These are phyloP conservation scores for Wickerhamiella hasegawae DNA, from an alignment of 805 yeast species.

Conservation along the genomic window DNA sequence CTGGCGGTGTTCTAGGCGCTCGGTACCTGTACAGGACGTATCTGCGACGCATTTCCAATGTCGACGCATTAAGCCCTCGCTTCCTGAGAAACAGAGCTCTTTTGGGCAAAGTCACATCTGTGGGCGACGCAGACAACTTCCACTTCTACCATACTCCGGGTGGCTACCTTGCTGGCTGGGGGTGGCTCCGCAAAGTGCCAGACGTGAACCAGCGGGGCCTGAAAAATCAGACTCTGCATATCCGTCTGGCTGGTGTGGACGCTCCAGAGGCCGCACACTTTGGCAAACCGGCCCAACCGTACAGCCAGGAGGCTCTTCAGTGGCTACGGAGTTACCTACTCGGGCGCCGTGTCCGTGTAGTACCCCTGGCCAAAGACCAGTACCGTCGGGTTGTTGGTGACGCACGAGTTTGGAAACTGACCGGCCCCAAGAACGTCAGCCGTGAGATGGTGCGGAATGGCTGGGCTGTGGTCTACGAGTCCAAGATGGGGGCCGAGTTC, in stretches of 20 bases:
- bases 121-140: slow-evolving; percentile 93
- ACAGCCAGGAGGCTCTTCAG: slow-evolving; percentile 60
- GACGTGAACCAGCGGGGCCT: slow-evolving; percentile 28
- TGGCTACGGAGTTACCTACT: slow-evolving; percentile 59
- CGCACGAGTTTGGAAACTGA: slow-evolving; percentile 42
- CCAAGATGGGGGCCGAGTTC: slow-evolving; percentile 66
- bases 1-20: too few species aligned
- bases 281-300: slow-evolving; percentile 86
- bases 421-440: slow-evolving; percentile 67
- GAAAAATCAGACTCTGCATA: slow-evolving; percentile 55
- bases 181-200: slow-evolving; percentile 67
- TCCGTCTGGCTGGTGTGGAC: slow-evolving; percentile 83
- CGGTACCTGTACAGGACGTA: too few species aligned
- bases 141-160: slow-evolving; percentile 90
- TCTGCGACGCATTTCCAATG: too few species aligned
- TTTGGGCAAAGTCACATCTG: slow-evolving; percentile 69
- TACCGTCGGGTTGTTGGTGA: slow-evolving; percentile 78
- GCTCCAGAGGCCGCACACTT: slow-evolving; percentile 95
- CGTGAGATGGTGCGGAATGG: slow-evolving; percentile 77
- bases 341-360: slow-evolving; percentile 53
- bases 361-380: slow-evolving; percentile 74
- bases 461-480: slow-evolving; percentile 77
- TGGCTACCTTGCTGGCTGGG: slow-evolving; percentile 80
- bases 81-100: slow-evolving; percentile 31
- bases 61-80: too few species aligned